Percentiles rank a stretch among this genome's conserved stretches.
Conservation (phyloP, 805 yeast species). For the Spathaspora passalidarum region DNA sequence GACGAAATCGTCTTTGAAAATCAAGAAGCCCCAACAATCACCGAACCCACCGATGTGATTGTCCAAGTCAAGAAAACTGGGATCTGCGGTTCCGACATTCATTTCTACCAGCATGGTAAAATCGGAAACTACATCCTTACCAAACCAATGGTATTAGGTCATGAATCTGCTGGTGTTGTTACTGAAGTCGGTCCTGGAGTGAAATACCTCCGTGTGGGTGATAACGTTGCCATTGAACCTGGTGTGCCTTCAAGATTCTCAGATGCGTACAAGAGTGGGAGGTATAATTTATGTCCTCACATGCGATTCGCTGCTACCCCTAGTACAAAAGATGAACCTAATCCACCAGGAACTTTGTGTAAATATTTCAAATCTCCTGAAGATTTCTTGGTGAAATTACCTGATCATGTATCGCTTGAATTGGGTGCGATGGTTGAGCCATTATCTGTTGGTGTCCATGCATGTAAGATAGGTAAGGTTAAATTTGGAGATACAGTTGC, state of each 20-base stretch:
- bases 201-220: conserved; percentile 66
- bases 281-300: conserved; percentile 78
- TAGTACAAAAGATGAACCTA: conserved; percentile 69
- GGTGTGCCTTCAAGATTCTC: conserved; percentile 81
- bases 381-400: conserved; percentile 78
- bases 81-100: conserved; percentile 85
- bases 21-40: conserved; percentile 61
- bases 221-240: conserved; percentile 85
- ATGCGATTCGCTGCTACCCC: conserved; percentile 95
- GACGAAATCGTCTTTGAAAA: conserved; percentile 65
- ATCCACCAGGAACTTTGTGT: conserved; percentile 70
- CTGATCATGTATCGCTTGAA: conserved; percentile 73
- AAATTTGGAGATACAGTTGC: conserved; percentile 66
- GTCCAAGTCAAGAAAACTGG: conserved; percentile 81
- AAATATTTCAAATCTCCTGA: conserved; percentile 76
- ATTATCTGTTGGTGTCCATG: conserved; percentile 81
- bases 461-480: conserved; percentile 59
- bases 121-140: conserved; percentile 75
- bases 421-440: conserved; percentile 91
- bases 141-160: conserved; percentile 84
- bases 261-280: conserved; percentile 73
- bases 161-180: conserved; percentile 79
- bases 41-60: conserved; percentile 65
- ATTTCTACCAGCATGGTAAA: conserved; percentile 74
- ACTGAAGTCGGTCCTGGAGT: conserved; percentile 69